Conservation (phyloP, 2,329 filamentous ascomycete species). For the Trichoderma harzianum region DNA sequence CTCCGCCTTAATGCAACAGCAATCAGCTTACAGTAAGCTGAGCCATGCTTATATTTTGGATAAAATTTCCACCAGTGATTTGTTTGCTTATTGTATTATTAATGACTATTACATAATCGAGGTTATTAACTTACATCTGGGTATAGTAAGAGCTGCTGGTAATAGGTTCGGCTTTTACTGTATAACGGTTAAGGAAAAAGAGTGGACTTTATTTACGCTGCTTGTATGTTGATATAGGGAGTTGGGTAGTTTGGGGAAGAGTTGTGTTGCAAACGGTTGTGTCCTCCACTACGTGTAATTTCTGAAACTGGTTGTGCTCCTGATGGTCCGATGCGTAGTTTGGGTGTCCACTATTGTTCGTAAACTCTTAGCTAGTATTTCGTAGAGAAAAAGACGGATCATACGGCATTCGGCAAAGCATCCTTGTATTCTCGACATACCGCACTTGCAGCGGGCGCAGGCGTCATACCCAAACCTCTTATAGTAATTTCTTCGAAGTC, state of each 20-base stretch:
- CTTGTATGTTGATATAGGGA: background rate
- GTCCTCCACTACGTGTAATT: background rate
- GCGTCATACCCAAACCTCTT: background rate
- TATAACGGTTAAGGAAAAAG: background rate
- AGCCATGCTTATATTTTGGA: background rate
- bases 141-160: background rate
- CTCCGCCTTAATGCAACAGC: background rate
- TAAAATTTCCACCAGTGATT: background rate
- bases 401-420: background rate
- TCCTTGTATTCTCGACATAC: background rate
- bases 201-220: background rate
- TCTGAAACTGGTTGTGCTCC: background rate
- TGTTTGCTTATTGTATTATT: conserved; percentile 1
- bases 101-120: background rate
- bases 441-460: background rate
- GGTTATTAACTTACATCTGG: background rate
- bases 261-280: background rate
- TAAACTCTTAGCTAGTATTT: background rate
- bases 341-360: background rate
- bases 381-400: background rate
- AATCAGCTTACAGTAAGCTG: conserved; percentile 1
- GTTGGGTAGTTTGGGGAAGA: background rate
- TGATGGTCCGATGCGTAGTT: background rate
- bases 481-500: background rate
- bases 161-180: background rate